A percentile compares a stretch with the other conserved stretches of the same genome.
Conservation (phyloP, 805 yeast species). For the Isabelozyma heimii region DNA sequence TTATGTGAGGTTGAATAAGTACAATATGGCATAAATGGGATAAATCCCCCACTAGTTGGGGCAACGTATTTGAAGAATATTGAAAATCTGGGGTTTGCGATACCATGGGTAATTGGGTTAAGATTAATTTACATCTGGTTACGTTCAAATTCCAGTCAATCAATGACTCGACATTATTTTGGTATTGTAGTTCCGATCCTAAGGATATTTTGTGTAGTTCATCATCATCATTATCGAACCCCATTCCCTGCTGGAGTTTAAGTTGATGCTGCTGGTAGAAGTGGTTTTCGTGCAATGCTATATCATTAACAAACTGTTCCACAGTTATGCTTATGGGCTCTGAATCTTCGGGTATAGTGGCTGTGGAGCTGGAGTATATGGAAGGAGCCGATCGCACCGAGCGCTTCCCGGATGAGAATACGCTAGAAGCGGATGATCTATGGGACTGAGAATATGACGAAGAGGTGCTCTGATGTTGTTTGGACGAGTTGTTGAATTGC, state of each 20-base stretch:
- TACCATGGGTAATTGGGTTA: conserved; percentile 37
- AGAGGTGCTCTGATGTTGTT: conserved; percentile 4
- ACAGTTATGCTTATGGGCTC: conserved; percentile 42
- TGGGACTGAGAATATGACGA: conserved; percentile 15
- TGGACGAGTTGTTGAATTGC: conserved; percentile 16
- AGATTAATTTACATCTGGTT: conserved; percentile 45
- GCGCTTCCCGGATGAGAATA: conserved; percentile 34
- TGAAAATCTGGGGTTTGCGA: conserved; percentile 34
- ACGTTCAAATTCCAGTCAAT: conserved; percentile 55
- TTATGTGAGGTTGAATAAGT: conserved; percentile 37
- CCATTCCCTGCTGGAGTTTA: conserved; percentile 4
- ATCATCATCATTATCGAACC: conserved; percentile 13
- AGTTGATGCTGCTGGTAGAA: conserved; percentile 12
- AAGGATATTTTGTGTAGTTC: conserved; percentile 35
- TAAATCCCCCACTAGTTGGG: conserved; percentile 42
- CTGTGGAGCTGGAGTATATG: conserved; percentile 38
- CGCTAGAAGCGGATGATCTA: conserved; percentile 34
- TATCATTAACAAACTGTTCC: conserved; percentile 43
- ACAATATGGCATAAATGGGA: conserved; percentile 39
- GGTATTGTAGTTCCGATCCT: conserved; percentile 39
- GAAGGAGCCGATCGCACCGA: conserved; percentile 44
- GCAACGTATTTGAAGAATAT: conserved; percentile 30
- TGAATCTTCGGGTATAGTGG: conserved; percentile 44
- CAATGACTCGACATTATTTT: conserved; percentile 37
- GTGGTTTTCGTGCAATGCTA: conserved; percentile 34